Conservation (phyloP, 768 basidiomycete genomes). For the Amanita brunnescens region DNA sequence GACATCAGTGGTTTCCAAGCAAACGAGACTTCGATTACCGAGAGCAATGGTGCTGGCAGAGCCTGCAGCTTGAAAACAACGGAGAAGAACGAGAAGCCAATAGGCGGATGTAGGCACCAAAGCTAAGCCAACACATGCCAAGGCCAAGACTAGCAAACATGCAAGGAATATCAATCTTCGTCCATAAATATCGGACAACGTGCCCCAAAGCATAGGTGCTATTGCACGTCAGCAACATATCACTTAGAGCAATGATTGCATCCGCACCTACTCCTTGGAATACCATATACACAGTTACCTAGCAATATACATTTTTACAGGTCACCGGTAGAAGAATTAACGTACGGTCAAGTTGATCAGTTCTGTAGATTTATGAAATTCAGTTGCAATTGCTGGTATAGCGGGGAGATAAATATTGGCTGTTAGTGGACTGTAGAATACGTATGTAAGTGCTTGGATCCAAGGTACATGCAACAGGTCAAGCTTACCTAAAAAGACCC, state of each 20-base stretch:
- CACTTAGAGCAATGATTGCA: not conserved
- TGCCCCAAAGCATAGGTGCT: slow-evolving; percentile 68
- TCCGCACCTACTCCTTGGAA: slow-evolving; percentile 52
- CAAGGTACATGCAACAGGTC: not conserved
- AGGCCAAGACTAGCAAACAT: slow-evolving; percentile 53
- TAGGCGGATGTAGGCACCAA: slow-evolving; percentile 48
- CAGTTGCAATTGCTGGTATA: slow-evolving; percentile 56
- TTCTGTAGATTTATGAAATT: slow-evolving; percentile 58
- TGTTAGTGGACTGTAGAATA: slow-evolving; percentile 52
- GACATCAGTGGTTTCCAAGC: not conserved
- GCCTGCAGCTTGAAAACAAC: slow-evolving; percentile 72
- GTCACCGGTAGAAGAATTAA: slow-evolving; percentile 17
- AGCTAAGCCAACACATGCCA: slow-evolving; percentile 57
- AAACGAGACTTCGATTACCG: slow-evolving; percentile 30
- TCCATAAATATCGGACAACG: slow-evolving; percentile 58
- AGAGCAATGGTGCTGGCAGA: slow-evolving; percentile 74
- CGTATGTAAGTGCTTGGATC: not conserved
- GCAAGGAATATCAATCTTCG: slow-evolving; percentile 53
- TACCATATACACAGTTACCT: slow-evolving; percentile 66
- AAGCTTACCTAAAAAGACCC: slow-evolving; percentile 50
- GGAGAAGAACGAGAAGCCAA: slow-evolving; percentile 74
- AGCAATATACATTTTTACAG: not conserved
- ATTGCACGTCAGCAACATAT: not conserved
- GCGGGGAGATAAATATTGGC: slow-evolving; percentile 76
- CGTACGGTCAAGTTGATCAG: slow-evolving; percentile 69